These are phyloP conservation scores for Cantharellus cinnabarinus DNA, from an alignment of 768 basidiomycete species.

Conservation along the genomic window DNA sequence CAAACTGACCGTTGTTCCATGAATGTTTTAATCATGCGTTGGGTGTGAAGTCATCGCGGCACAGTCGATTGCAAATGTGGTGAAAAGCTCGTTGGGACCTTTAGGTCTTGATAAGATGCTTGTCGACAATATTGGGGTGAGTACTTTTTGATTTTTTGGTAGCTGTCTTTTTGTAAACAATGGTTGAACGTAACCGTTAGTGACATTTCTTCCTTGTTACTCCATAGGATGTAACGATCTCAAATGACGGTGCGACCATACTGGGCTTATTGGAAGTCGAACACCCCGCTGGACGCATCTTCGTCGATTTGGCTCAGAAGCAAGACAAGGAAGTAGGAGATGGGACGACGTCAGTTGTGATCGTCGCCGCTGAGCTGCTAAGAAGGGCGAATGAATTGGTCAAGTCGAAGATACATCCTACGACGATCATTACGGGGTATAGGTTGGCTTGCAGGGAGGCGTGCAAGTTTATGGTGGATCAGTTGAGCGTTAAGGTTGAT, in stretches of 20 bases:
- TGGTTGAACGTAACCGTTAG: not conserved
- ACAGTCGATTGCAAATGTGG: slow-evolving; percentile 88
- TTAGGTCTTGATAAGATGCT: slow-evolving; percentile 94
- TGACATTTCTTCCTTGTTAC: slow-evolving; percentile 2
- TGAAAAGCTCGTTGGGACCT: slow-evolving; percentile 90
- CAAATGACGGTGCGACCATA: slow-evolving; percentile 99
- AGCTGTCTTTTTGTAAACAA: too few species aligned
- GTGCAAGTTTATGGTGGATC: slow-evolving; percentile 94
- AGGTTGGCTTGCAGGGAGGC: slow-evolving; percentile 84
- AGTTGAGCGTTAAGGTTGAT: slow-evolving; percentile 88
- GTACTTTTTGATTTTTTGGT: slow-evolving; percentile 14
- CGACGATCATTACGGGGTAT: slow-evolving; percentile 98
- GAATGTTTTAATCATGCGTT: too few species aligned
- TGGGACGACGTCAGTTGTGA: slow-evolving; percentile 96
- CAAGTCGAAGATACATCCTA: slow-evolving; percentile 95
- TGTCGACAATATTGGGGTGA: slow-evolving; percentile 89
- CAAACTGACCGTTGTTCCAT: not conserved
- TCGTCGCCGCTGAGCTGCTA: slow-evolving; percentile 84
- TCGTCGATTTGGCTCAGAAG: slow-evolving; percentile 63
- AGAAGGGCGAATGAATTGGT: slow-evolving; percentile 93
- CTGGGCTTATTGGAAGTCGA: slow-evolving; percentile 83
- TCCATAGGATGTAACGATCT: slow-evolving; percentile 88
- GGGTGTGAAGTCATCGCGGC: slow-evolving; percentile 64
- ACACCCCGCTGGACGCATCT: slow-evolving; percentile 91
- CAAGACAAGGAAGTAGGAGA: slow-evolving; percentile 99